These are phyloP conservation scores for Colletotrichum sp. DNA, from an alignment of 2,329 filamentous ascomycete species.

Conservation along the genomic window DNA sequence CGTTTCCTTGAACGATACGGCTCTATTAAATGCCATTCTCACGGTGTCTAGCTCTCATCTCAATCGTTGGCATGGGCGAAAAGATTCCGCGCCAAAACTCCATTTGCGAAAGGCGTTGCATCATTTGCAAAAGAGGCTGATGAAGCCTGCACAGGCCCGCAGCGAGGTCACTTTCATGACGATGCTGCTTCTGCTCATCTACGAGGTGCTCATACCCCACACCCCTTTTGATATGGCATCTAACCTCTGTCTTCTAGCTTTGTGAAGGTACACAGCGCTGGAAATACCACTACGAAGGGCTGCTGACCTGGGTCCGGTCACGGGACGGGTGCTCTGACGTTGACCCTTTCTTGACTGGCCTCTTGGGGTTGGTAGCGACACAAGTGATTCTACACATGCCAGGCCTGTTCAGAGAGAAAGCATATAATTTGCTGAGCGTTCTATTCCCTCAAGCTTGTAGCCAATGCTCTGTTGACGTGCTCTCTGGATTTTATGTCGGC, in stretches of 20 bases:
- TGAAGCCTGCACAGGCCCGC: not conserved
- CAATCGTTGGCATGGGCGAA: not conserved
- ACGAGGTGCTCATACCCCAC: not conserved
- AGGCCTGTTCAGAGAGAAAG: not conserved
- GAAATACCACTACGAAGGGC: not conserved
- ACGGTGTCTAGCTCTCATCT: not conserved
- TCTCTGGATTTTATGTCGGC: not conserved
- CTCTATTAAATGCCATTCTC: not conserved
- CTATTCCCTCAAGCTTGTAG: not conserved
- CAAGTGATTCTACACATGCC: not conserved
- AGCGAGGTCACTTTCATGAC: not conserved
- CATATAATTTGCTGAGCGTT: not conserved
- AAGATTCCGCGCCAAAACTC: not conserved
- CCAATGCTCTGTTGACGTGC: not conserved
- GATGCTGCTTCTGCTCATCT: not conserved
- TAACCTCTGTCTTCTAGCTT: not conserved
- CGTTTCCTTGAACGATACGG: not conserved
- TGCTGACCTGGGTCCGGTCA: not conserved
- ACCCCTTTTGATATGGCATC: rapidly evolving
- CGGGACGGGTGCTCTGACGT: not conserved
- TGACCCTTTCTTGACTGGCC: not conserved
- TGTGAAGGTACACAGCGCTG: not conserved
- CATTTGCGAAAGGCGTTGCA: not conserved
- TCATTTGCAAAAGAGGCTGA: not conserved
- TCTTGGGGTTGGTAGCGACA: not conserved